phyloP scores from a whole-genome alignment of 2,329 filamentous ascomycete genomes.

The Ophiosphaerella narmari region DNA sequence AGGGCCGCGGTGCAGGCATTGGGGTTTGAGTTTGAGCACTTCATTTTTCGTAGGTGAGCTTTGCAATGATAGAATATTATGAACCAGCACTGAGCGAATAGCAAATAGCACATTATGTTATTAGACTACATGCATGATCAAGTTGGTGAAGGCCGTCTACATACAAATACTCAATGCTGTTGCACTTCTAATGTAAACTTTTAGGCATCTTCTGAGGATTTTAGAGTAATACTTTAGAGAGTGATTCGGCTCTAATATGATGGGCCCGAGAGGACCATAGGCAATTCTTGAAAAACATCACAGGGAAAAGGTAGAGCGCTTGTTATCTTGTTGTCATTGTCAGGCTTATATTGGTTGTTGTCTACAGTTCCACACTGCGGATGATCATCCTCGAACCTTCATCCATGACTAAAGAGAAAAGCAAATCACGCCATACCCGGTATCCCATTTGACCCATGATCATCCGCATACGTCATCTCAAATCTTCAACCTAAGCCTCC shows the following conservation, averaged over 20 bases:
- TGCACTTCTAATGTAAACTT: no score
- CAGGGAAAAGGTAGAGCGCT: background rate
- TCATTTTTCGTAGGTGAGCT: background rate
- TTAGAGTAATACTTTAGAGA: no score
- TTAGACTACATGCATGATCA: no score
- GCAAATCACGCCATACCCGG: slow-evolving; percentile 45
- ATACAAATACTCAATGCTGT: no score
- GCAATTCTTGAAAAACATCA: slow-evolving; percentile 1
- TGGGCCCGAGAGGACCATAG: background rate
- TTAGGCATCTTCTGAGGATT: no score
- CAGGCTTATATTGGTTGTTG: slow-evolving; percentile 33
- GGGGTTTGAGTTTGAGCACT: slow-evolving; percentile 24
- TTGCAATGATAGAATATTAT: background rate
- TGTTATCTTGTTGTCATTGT: slow-evolving; percentile 43
- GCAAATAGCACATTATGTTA: background rate
- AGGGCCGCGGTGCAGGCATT: slow-evolving; percentile 49
- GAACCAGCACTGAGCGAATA: slow-evolving; percentile 1
- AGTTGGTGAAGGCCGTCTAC: no score
- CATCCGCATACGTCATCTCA: slow-evolving; percentile 27
- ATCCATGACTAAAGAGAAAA: slow-evolving; percentile 40
- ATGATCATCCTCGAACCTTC: slow-evolving; percentile 33
- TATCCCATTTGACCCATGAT: slow-evolving; percentile 43
- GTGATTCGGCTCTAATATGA: no score
- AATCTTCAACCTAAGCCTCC: slow-evolving; percentile 37
- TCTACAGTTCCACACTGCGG: slow-evolving; percentile 34